Base-by-base conservation (phyloP, 2,329 filamentous ascomycete species). In the Atkinsonella texensis region DNA sequence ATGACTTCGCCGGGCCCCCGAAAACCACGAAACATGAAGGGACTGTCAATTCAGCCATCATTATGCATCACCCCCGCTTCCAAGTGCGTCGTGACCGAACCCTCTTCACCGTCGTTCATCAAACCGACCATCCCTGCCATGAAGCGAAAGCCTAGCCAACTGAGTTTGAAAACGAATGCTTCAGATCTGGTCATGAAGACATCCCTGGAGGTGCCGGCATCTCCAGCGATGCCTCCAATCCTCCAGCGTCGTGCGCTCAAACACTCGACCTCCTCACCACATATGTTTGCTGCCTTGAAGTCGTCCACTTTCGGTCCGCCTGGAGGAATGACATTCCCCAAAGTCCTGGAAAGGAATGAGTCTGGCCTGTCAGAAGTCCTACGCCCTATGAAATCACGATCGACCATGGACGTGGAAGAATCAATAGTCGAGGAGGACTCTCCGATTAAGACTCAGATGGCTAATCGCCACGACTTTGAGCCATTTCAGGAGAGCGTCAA, bases 1-100 rank as follows among this genome's bases (percentile, higher is more conserved):
- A 81, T 82, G 77, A 84, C 81, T 18, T 84, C 81, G 20, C 82
- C 84, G 8, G 81, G 81, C 3, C 83, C 83, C 1, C 77, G 85
- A 60, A 84, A 85, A 61, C 76, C 79, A n/a, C 83, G 86, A 53
- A 93, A 93, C 62, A 84, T 89, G 69, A 93, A 93, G 68, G 87
- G 87, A 40, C 74, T 93, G 4, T 89, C 85, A 1, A 86, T 93
- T 45, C 86, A 90, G 60, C 81, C 76, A 50, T 84, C 73, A 0
- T 72, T 76, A 46, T 68, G 67, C 11, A 63, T 68, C 46, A 68
- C 70, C 39, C 67, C 74, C 9, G 69, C 75, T 60, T 64, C 76
- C 58, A 67, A 73, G 10, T 69, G 73, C 1, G 68, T 79, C 50
- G 71, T 76, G 11, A 81, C 83, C 0, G 85, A 87, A 41, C 84